Base-by-base conservation (phyloP, 495 filamentous ascomycete species). In the Penicilliopsis zonata region DNA sequence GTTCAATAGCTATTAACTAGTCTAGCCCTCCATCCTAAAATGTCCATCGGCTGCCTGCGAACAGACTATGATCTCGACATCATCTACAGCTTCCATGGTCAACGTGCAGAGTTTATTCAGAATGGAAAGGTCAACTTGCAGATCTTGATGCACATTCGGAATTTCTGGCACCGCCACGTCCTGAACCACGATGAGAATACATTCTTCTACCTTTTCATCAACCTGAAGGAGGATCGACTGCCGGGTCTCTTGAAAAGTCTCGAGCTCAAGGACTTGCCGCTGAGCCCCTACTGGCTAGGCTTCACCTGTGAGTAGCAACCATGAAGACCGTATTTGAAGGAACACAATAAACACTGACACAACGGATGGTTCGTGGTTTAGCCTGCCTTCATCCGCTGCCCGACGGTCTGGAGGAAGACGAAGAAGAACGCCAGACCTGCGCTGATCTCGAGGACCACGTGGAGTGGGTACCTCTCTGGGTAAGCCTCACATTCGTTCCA, bases 101-200 rank as follows among this genome's bases (percentile, higher is more conserved):
- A 33, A 10, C 8, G 35, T 5, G 17, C 13, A 7, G 16, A 12
- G 0, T 38, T 49, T 20, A 41, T 52, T 3, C 17, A 38, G 2
- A 30, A 35, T 1, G 18, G 30, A 0, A 22, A 28, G 0, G 35
- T 52, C 0, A 29, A 52, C 13, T 30, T 61, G 3, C 4, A 22
- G 8, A 46, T 16, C 3, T 18, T 55, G 5, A 21, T 59, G 22
- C 44, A 59, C n/a, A 46, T 57, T 9, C 53, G 57, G 8, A 53
- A 48, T 31, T 61, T 61, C 30, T 63, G 59, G 59, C 46, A 53
- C 14, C 48, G 49, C 5, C 57, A 63, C 31, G 29, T 63, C 2
- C 30, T 55, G 13, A 53, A 41, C n/a, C 14, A 37, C 0, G 29
- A 32, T 2, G 47, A 53, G 18, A 29, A 41, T 1, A 55, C 42